phyloP scores from a whole-genome alignment of 225 moss, liverwort and hornwort genomes.

The Straminergon stramineum region DNA sequence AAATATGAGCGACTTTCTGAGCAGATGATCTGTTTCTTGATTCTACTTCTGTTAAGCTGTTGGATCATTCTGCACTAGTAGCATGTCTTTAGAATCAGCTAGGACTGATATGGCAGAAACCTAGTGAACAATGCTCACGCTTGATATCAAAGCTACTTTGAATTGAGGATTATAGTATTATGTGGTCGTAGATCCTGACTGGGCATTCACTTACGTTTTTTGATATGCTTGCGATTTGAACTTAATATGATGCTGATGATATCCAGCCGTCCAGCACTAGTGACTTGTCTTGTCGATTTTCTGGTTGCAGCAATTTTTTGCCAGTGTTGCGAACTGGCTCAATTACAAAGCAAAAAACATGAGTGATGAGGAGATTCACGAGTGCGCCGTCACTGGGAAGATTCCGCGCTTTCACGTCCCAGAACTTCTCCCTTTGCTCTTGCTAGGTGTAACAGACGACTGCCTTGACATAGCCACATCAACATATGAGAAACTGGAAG shows the following conservation, averaged over 20 bases:
- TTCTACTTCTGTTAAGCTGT: not conserved
- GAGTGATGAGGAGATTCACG: constrained; percentile 22
- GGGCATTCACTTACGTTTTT: not conserved
- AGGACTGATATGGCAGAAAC: not conserved
- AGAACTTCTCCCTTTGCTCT: constrained; percentile 60
- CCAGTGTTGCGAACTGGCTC: constrained; percentile 75
- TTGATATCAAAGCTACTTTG: not conserved
- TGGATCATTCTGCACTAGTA: not conserved
- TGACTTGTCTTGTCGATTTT: not conserved
- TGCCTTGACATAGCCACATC: constrained; percentile 49
- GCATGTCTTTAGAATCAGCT: not conserved
- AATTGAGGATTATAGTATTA: not conserved
- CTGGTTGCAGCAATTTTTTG: constrained; percentile 57
- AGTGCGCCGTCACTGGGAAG: constrained; percentile 16
- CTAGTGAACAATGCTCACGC: not conserved
- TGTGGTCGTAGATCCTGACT: not conserved
- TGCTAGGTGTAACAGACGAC: constrained; percentile 75
- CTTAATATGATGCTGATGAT: not conserved
- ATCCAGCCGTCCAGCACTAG: not conserved
- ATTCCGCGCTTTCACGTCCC: constrained; percentile 42
- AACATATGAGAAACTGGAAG: constrained; percentile 50
- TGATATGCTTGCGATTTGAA: not conserved
- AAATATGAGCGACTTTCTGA: not conserved
- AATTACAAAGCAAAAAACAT: constrained; percentile 37
- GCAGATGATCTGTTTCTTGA: not conserved